phyloP scores from a whole-genome alignment of 2,329 filamentous ascomycete genomes.

The Tolypocladium ovalisporum region DNA sequence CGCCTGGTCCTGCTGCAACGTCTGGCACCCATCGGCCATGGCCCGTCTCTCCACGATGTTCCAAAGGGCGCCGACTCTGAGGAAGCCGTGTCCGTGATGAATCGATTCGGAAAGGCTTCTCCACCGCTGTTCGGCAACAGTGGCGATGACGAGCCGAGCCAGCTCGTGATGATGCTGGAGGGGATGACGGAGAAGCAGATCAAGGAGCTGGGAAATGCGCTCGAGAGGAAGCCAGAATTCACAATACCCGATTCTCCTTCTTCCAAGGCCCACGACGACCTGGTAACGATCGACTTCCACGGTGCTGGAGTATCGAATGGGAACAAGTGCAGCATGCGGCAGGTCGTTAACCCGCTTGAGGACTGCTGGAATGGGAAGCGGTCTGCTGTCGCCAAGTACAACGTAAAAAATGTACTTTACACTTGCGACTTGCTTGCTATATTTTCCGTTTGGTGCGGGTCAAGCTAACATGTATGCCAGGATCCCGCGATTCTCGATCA shows the following conservation, averaged over 20 bases:
- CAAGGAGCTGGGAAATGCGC: slow-evolving; percentile 27
- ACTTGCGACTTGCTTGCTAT: background rate
- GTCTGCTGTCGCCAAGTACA: slow-evolving; percentile 31
- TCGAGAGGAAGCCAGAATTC: slow-evolving; percentile 33
- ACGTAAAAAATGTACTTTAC: slow-evolving; percentile 28
- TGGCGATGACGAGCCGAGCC: slow-evolving; percentile 25
- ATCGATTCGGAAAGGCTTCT: slow-evolving; percentile 45
- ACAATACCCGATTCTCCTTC: slow-evolving; percentile 35
- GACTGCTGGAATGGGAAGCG: slow-evolving; percentile 31
- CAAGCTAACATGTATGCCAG: slow-evolving; percentile 18
- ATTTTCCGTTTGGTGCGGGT: background rate
- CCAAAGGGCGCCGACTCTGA: slow-evolving; percentile 27
- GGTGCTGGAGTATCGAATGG: slow-evolving; percentile 23
- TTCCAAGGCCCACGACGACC: slow-evolving; percentile 26
- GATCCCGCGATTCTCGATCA: slow-evolving; percentile 29
- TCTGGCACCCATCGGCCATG: slow-evolving; percentile 34
- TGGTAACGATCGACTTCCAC: slow-evolving; percentile 31
- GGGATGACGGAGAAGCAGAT: slow-evolving; percentile 38
- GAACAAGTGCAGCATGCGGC: slow-evolving; percentile 25
- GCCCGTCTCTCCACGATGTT: slow-evolving; percentile 35
- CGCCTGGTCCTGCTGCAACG: slow-evolving; percentile 50
- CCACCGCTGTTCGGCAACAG: slow-evolving; percentile 36
- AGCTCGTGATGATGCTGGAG: slow-evolving; percentile 50
- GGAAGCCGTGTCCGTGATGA: slow-evolving; percentile 45
- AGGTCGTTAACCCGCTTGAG: slow-evolving; percentile 30